A percentile compares a stretch with the other conserved stretches of the same genome.
These are phyloP conservation scores for Ramalina peruviana DNA, from an alignment of 495 filamentous ascomycete genomes.

Conservation along the genomic window DNA sequence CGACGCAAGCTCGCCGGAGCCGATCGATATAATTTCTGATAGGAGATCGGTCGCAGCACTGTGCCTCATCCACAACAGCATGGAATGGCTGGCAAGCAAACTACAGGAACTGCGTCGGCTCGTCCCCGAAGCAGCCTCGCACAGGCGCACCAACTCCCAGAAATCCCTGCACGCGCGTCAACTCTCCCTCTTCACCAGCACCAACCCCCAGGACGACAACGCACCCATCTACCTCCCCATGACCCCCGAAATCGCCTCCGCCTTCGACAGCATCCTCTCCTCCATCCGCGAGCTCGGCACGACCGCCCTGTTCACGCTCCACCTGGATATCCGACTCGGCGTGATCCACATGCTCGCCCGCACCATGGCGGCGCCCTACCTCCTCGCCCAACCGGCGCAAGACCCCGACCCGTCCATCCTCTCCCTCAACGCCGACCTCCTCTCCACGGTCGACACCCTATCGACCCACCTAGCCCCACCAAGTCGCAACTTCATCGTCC, in stretches of 20 bases:
- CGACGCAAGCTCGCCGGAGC: conserved; percentile 47
- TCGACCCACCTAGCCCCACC: conserved; percentile 47
- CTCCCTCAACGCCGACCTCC: conserved; percentile 62
- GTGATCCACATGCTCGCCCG: conserved; percentile 50
- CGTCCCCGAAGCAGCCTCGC: conserved; percentile 28
- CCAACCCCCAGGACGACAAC: conserved; percentile 42
- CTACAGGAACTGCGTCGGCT: conserved; percentile 63
- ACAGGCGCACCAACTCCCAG: conserved; percentile 22
- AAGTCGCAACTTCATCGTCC: conserved; percentile 56
- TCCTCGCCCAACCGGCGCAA: conserved; percentile 57
- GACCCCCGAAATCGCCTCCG: conserved; percentile 69
- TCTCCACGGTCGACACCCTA: conserved; percentile 70
- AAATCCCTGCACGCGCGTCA: conserved; percentile 40
- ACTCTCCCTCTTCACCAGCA: conserved; percentile 61
- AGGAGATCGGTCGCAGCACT: conserved; percentile 69
- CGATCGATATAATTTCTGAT: conserved; percentile 77
- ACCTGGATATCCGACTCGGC: conserved; percentile 73
- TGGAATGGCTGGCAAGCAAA: conserved; percentile 90
- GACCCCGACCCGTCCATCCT: conserved; percentile 70
- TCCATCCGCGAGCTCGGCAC: conserved; percentile 65
- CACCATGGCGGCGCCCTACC: conserved; percentile 34
- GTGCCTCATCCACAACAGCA: conserved; percentile 85
- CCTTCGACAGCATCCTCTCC: conserved; percentile 75
- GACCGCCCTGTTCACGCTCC: conserved; percentile 67
- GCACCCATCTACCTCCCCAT: conserved; percentile 75